These are phyloP conservation scores for Thalassiosira livingstoniorum DNA, from an alignment of 352 stramenopile genomes.

Conservation along the genomic window DNA sequence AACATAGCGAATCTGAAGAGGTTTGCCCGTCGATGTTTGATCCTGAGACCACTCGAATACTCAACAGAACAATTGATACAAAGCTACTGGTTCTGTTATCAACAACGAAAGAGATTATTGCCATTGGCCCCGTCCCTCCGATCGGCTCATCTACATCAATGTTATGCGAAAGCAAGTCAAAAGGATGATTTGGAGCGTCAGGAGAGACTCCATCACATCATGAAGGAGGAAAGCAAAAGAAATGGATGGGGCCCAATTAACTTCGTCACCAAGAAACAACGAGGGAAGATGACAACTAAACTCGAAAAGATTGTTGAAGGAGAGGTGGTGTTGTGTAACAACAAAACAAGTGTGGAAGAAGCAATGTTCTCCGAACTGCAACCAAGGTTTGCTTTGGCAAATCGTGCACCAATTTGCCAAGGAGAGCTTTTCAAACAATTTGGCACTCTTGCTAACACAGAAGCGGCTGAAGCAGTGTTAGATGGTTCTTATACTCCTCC, in stretches of 20 bases:
- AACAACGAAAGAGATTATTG: not conserved
- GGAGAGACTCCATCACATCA: not conserved
- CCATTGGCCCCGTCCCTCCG: not conserved
- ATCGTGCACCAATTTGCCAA: conserved; percentile 16
- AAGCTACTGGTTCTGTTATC: not conserved
- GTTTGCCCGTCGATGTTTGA: conserved; percentile 1
- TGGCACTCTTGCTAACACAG: conserved; percentile 18
- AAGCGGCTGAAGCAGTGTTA: conserved; percentile 3
- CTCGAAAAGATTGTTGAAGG: not conserved
- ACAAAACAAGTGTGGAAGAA: not conserved
- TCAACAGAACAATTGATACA: conserved; percentile 5
- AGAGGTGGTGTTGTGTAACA: not conserved
- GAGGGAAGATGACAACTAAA: not conserved
- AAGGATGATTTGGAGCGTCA: not conserved
- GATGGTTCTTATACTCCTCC: conserved; percentile 4
- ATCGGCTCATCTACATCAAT: not conserved
- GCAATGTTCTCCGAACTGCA: not conserved
- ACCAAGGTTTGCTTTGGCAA: conserved; percentile 1
- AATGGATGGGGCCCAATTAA: not conserved
- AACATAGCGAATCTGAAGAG: conserved; percentile 13
- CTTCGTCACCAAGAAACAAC: not conserved
- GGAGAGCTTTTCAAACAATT: not conserved
- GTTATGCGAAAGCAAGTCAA: not conserved
- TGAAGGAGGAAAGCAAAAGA: not conserved
- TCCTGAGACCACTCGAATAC: not conserved